Conservation (phyloP, 345 rosid genomes). For the Linum trigynum region DNA sequence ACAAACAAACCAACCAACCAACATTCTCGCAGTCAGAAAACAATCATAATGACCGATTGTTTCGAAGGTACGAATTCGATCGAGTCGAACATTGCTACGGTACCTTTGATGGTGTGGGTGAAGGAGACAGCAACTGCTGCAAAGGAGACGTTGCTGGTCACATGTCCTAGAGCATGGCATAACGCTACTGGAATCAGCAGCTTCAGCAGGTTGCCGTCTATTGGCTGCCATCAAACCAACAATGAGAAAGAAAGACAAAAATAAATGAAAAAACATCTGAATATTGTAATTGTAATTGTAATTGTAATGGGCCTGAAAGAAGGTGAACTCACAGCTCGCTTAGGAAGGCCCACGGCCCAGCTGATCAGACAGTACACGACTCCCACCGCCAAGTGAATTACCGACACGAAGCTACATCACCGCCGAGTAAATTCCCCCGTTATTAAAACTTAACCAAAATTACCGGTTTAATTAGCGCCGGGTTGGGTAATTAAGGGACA, state of each 20-base stretch:
- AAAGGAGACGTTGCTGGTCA: conserved; percentile 84
- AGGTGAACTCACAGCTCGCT: conserved; percentile 75
- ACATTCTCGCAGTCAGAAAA: too few species aligned
- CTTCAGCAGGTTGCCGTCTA: conserved; percentile 63
- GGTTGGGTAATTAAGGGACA: background rate
- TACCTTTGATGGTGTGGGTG: conserved; percentile 92
- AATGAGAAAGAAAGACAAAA: background rate
- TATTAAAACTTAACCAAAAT: background rate
- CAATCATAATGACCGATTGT: too few species aligned
- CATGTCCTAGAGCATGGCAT: conserved; percentile 92
- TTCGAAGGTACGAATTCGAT: too few species aligned
- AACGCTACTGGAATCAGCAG: conserved; percentile 84
- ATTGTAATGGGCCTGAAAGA: conserved; percentile 6
- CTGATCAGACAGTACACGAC: conserved; percentile 80
- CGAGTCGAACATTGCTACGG: too few species aligned
- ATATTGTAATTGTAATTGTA: too few species aligned
- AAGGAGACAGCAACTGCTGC: conserved; percentile 99
- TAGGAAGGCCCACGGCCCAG: conserved; percentile 93
- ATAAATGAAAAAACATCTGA: too few species aligned
- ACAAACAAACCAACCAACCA: too few species aligned
- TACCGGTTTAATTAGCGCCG: background rate
- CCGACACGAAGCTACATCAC: conserved; percentile 73
- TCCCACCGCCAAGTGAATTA: conserved; percentile 84
- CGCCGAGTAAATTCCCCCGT: background rate
- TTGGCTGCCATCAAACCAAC: conserved; percentile 44